phyloP scores from a whole-genome alignment of 495 filamentous ascomycete species.

The Daldinia bambusicola region DNA sequence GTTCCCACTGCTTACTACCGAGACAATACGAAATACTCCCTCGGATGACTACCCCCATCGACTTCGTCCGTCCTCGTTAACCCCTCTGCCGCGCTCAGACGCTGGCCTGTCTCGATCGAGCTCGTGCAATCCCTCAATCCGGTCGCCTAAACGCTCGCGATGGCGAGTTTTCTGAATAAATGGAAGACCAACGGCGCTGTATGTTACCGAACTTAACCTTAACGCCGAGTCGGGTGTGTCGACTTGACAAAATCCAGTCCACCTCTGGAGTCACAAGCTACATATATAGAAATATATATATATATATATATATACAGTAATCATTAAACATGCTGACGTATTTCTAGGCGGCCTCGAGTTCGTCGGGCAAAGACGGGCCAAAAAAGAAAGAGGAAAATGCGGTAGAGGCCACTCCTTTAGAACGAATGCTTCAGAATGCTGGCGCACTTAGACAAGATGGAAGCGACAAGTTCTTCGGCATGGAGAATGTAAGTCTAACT shows the following conservation, averaged over 20 bases:
- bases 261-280: slow-evolving; percentile 15
- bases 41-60: slow-evolving; percentile 45
- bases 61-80: slow-evolving; percentile 32
- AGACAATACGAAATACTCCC: slow-evolving; percentile 9
- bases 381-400: slow-evolving; percentile 78
- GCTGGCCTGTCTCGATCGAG: slow-evolving; percentile 43
- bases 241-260: not conserved
- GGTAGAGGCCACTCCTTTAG: slow-evolving; percentile 77
- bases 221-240: not conserved
- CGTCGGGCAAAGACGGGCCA: slow-evolving; percentile 54
- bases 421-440: slow-evolving; percentile 83
- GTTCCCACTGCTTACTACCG: slow-evolving; percentile 3
- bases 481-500: slow-evolving; percentile 85
- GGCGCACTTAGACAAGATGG: slow-evolving; percentile 85
- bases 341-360: slow-evolving; percentile 49
- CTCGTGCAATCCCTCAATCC: slow-evolving; percentile 15
- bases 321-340: slow-evolving; percentile 37
- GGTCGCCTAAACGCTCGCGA: slow-evolving; percentile 28
- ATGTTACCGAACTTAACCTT: slow-evolving; percentile 24
- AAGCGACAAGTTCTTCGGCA: slow-evolving; percentile 97
- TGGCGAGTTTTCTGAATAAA: slow-evolving; percentile 60
- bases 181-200: slow-evolving; percentile 53
- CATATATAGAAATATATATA: too few relatives aligned
- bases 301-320: not conserved
- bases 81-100: slow-evolving; percentile 43